A percentile compares a stretch with the other conserved stretches of the same genome.
Conservation (phyloP, 1,139 yeast genomes). For the Pneumocystis murina region DNA sequence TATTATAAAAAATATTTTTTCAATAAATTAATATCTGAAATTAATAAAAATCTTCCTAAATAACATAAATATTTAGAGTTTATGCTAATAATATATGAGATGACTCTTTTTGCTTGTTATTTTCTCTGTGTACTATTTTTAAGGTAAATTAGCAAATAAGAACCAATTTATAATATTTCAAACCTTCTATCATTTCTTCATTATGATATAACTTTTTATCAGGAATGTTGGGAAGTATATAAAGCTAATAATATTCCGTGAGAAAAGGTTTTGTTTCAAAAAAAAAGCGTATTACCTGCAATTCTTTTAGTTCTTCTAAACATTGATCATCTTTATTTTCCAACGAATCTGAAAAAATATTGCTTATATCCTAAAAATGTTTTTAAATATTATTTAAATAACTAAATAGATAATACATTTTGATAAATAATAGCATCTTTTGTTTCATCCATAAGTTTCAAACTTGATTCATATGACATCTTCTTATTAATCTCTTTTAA, state of each 20-base stretch:
- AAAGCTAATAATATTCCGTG: slow-evolving; percentile 2
- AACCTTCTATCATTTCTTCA: not conserved
- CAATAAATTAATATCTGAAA: too few species aligned
- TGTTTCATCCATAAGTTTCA: slow-evolving; percentile 65
- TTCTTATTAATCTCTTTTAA: slow-evolving; percentile 62
- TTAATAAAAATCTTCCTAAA: not conserved
- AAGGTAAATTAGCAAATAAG: not conserved
- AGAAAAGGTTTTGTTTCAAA: not conserved
- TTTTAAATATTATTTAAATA: slow-evolving; percentile 17
- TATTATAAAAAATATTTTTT: not conserved
- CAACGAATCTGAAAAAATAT: slow-evolving; percentile 28
- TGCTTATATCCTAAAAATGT: slow-evolving; percentile 34
- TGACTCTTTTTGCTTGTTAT: not conserved
- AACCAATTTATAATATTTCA: not conserved
- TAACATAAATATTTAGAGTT: not conserved
- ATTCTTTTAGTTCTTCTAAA: slow-evolving; percentile 42
- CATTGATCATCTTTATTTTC: slow-evolving; percentile 48
- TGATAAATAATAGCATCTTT: slow-evolving; percentile 72
- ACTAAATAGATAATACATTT: slow-evolving; percentile 27
- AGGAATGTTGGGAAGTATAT: slow-evolving; percentile 18
- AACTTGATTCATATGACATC: slow-evolving; percentile 65
- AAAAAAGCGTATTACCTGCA: slow-evolving; percentile 30
- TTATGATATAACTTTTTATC: slow-evolving; percentile 4
- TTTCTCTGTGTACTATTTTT: not conserved
- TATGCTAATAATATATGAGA: not conserved